Conservation (phyloP, 495 filamentous ascomycete species). For the Entonaema liquescens region DNA sequence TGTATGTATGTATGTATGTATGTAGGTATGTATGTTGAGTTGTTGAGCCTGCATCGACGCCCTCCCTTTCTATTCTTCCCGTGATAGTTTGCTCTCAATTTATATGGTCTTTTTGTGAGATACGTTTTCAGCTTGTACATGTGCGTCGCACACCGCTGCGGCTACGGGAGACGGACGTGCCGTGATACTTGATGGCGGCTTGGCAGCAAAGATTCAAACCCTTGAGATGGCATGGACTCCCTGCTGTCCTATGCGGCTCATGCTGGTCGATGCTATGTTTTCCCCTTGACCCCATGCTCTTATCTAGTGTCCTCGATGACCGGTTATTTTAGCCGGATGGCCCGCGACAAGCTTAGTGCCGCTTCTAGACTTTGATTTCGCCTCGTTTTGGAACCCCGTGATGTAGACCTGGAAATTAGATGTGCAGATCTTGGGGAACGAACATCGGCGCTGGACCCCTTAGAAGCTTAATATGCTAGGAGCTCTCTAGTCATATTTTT, state of each 20-base stretch:
- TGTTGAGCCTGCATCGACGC: conserved; percentile 6
- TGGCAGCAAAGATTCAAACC: conserved; percentile 23
- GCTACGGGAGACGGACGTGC: conserved; percentile 12
- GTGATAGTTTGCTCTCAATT: conserved; percentile 8
- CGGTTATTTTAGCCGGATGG: conserved; percentile 34
- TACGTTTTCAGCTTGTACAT: conserved; percentile 21
- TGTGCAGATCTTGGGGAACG: conserved; percentile 27
- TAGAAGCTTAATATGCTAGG: conserved; percentile 31
- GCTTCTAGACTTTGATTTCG: conserved; percentile 38
- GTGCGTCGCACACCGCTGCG: conserved; percentile 26
- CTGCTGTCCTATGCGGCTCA: conserved; percentile 34
- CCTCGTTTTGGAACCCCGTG: conserved; percentile 27
- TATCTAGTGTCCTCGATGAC: conserved; percentile 30
- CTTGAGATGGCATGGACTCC: conserved; percentile 29
- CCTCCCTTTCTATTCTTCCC: not conserved
- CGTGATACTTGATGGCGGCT: conserved; percentile 12
- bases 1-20: too few relatives aligned
- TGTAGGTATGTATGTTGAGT: conserved; percentile 19
- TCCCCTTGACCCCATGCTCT: conserved; percentile 24
- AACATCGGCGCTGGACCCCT: conserved; percentile 10
- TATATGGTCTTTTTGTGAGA: not conserved
- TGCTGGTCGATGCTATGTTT: conserved; percentile 26
- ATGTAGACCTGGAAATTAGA: conserved; percentile 33
- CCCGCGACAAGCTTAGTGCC: conserved; percentile 35
- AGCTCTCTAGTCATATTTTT: conserved; percentile 17